Conservation (phyloP, 345 rosid species). For the Camelina laxa region DNA sequence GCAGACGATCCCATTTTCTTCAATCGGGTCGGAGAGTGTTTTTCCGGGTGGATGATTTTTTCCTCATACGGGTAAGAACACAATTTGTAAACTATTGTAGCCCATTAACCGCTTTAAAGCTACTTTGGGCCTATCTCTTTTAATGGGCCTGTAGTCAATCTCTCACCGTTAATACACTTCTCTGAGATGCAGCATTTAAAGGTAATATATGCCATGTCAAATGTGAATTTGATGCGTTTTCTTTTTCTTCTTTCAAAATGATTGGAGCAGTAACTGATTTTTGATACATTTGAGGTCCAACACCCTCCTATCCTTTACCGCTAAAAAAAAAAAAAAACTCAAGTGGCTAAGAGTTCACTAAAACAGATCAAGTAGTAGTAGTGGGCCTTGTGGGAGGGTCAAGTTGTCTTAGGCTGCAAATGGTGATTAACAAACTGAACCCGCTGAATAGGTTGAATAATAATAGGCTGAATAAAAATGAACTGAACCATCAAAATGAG, state of each 20-base stretch:
- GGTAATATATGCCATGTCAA: conserved; percentile 49
- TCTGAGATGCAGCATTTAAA: conserved; percentile 96
- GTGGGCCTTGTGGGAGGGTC: no score
- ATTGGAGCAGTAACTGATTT: conserved; percentile 3
- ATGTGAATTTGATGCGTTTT: background rate
- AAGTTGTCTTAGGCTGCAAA: no score
- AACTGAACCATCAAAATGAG: no score
- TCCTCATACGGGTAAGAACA: conserved; percentile 19
- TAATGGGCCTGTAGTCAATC: background rate
- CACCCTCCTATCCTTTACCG: no score
- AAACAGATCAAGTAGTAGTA: no score
- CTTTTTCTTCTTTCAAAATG: background rate
- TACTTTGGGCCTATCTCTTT: background rate
- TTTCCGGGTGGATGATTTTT: no score
- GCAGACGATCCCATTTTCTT: conserved; percentile 78
- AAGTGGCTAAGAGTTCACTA: no score
- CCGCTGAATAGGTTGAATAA: no score
- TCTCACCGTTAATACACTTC: background rate
- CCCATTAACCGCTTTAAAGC: background rate
- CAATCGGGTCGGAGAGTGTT: conserved; percentile 12
- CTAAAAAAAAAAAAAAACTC: no score
- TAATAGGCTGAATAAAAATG: no score
- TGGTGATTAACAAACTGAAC: no score
- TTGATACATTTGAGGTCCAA: no score
- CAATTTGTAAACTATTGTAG: background rate